phyloP scores from a whole-genome alignment of 2,329 filamentous ascomycete species.

The Venturia carpophila region DNA sequence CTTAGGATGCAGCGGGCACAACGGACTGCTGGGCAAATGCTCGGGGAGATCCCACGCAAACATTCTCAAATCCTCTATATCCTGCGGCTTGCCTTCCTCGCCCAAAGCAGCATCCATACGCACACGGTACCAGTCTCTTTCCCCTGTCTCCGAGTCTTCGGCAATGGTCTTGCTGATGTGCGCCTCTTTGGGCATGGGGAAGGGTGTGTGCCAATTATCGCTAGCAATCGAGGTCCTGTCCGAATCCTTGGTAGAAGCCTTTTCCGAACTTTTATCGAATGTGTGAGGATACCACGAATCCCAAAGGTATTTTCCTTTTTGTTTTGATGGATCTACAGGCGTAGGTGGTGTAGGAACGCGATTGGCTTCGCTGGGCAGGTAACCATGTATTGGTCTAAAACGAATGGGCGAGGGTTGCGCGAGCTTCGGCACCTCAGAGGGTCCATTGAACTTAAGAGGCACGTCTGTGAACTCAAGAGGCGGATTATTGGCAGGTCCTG shows the following conservation, averaged over 20 bases:
- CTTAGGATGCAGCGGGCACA: slow-evolving; percentile 37
- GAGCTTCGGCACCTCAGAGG: not conserved
- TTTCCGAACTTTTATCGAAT: not conserved
- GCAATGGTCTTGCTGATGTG: not conserved
- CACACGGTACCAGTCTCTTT: slow-evolving; percentile 16
- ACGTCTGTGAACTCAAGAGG: not conserved
- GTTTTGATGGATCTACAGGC: not conserved
- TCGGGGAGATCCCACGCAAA: slow-evolving; percentile 38
- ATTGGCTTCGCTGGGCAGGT: not conserved
- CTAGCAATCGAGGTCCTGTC: not conserved
- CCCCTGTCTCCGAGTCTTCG: not conserved
- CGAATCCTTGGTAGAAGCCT: not conserved
- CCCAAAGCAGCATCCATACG: slow-evolving; percentile 13
- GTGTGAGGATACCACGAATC: not conserved
- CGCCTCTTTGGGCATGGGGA: slow-evolving; percentile 11
- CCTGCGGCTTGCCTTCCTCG: slow-evolving; percentile 3
- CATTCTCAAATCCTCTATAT: slow-evolving; percentile 10
- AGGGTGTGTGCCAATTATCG: slow-evolving; percentile 1
- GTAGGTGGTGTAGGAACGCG: slow-evolving; percentile 12
- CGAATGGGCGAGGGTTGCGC: not conserved
- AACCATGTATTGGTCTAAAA: not conserved
- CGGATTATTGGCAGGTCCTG: not conserved
- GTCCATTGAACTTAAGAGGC: not conserved
- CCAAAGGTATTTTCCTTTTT: slow-evolving; percentile 9
- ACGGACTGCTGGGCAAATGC: slow-evolving; percentile 36